Evolutionary conservation across 2,329 filamentous ascomycete genomes (phyloP), one percentile per base, ranked within the genome.

Genomic region (Teratosphaeria pseudoeucalypti): DNA sequence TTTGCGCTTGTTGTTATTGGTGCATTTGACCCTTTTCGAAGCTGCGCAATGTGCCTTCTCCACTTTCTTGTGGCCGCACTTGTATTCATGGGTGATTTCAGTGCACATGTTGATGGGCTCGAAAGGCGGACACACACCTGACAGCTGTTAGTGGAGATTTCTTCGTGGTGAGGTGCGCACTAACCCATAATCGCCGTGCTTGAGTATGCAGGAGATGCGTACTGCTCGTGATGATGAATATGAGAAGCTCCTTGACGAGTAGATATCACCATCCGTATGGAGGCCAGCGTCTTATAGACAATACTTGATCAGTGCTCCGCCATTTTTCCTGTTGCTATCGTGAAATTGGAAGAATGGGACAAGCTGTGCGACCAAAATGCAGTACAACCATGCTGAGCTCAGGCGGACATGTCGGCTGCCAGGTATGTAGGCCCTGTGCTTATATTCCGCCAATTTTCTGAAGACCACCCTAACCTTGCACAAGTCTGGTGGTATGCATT

Each of bases 31-130:
- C 61, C 70, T 71, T 69, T 74, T 75, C 56, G 77, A 79, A 12
- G 72, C 73, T n/a, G 77, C 77, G 69, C 78, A 80, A 26, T 73
- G 71, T 27, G 77, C 75, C 62, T 73, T 75, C 60, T 77, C 75
- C 55, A 70, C 66, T 47, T 72, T 70, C 60, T 72, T 70, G 67
- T 79, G 77, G 65, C 75, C 76, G 68, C 78, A 80, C 11, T 55
- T 62, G 68, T 79, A 80, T 58, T 70, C 68, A 71, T 79, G 77
- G 64, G 77, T 72, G 64, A 79, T 72, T 67, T 76, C 71, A 60
- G 73, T 77, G 69, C 78, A 80, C 77, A 79, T 79, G 49, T 53
- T 67, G 43, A 49, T 49, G 19, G 43, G 43, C 43, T 49, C 43
- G 23, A 49, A 49, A 10, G 43, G 43, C 43, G n/a, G 16, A 49